Conservation (phyloP, 75 land plant genomes). For the Pinus tabuliformis region DNA sequence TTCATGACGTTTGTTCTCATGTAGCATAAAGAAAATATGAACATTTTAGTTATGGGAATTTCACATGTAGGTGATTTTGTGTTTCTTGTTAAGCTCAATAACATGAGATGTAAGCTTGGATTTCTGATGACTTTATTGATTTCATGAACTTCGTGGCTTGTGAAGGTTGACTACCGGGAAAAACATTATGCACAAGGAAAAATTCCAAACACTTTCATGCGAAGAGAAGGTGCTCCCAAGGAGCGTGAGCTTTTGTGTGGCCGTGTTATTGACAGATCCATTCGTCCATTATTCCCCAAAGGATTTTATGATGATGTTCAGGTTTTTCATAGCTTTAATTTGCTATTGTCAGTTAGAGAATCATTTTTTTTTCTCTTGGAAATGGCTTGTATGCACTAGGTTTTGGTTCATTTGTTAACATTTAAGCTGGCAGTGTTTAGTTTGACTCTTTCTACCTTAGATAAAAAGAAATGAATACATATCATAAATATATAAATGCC, state of each 20-base stretch:
- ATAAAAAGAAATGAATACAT: neutral
- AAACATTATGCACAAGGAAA: conserved; percentile 93
- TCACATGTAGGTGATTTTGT: neutral
- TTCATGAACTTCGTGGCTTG: neutral
- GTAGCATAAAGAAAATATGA: neutral
- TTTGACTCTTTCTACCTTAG: neutral
- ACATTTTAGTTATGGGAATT: neutral
- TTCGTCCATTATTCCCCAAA: conserved; percentile 83
- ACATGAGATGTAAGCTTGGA: neutral
- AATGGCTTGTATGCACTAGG: neutral
- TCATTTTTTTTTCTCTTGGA: neutral
- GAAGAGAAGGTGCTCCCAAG: conserved; percentile 95
- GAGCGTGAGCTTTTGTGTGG: conserved; percentile 93
- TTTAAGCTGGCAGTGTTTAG: neutral
- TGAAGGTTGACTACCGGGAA: conserved; percentile 93
- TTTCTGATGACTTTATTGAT: neutral
- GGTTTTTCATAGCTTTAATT: conserved; percentile 28
- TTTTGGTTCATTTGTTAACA: neutral
- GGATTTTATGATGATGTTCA: conserved; percentile 92
- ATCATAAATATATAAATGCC: neutral
- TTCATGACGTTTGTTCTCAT: neutral
- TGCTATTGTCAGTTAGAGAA: neutral
- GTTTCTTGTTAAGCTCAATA: neutral
- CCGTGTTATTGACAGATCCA: conserved; percentile 89
- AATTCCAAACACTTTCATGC: conserved; percentile 86